Percentiles rank a stretch among this genome's conserved stretches.
Conservation (phyloP, 306 rosid genomes). For the Cucumis hystrix region DNA sequence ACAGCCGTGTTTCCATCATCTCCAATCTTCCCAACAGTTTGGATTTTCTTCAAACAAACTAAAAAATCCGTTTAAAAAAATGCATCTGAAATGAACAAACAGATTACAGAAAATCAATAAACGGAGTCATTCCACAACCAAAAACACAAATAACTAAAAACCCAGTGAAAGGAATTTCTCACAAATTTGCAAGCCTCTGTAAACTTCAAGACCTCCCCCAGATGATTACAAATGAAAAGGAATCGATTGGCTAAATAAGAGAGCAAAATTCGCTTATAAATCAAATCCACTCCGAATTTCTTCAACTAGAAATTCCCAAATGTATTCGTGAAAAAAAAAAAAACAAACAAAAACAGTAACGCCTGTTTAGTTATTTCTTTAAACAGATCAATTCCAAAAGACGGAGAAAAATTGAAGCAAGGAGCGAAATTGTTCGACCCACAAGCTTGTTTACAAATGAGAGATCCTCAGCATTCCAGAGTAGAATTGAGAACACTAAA, state of each 20-base stretch:
- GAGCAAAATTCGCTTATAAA: neutral
- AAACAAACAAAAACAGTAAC: neutral
- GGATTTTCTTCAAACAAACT: constrained; percentile 11
- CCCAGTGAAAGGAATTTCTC: neutral
- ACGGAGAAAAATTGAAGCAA: neutral
- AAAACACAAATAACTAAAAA: neutral
- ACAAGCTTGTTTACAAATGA: neutral
- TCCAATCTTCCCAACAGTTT: constrained; percentile 6
- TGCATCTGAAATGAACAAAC: neutral
- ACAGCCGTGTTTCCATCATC: neutral
- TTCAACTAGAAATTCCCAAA: neutral
- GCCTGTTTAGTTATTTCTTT: neutral
- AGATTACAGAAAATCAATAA: neutral
- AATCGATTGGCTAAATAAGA: neutral
- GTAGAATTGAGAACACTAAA: neutral
- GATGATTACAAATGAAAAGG: neutral
- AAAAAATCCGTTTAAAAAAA: neutral
- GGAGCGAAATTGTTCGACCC: neutral
- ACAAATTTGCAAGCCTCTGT: neutral
- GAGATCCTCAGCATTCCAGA: constrained; percentile 7
- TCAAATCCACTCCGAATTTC: constrained; percentile 6
- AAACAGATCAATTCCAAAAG: neutral
- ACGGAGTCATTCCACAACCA: neutral
- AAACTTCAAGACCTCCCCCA: neutral
- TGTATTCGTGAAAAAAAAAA: neutral